Percentiles rank a stretch among this genome's conserved stretches.
These are phyloP conservation scores for Candida nonsorbophila DNA, from an alignment of 805 yeast species.

Conservation along the genomic window DNA sequence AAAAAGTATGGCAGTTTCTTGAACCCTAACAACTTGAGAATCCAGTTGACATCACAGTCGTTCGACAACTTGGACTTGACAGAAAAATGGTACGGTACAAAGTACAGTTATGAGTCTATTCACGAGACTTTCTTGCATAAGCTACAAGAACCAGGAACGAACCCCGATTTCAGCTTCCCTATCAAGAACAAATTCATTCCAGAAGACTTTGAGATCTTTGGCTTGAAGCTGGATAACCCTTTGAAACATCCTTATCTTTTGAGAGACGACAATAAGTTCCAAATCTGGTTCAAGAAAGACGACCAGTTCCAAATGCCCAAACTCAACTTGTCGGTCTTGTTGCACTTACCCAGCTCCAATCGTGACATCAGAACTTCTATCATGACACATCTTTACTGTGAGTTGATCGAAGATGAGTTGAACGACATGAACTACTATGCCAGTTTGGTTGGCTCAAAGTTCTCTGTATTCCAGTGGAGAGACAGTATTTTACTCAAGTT, in stretches of 20 bases:
- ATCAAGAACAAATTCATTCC: conserved; percentile 78
- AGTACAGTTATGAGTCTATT: conserved; percentile 50
- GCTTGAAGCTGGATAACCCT: conserved; percentile 30
- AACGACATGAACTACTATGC: conserved; percentile 82
- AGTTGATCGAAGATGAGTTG: conserved; percentile 69
- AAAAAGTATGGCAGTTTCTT: conserved; percentile 44
- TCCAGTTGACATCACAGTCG: conserved; percentile 48
- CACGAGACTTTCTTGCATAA: conserved; percentile 29
- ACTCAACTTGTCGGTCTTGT: conserved; percentile 59
- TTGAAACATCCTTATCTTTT: conserved; percentile 59
- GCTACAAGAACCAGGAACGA: conserved; percentile 21
- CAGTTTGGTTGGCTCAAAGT: conserved; percentile 67
- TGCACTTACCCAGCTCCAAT: conserved; percentile 61
- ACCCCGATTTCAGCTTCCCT: conserved; percentile 53
- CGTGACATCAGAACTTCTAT: conserved; percentile 56
- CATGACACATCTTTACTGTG: conserved; percentile 57
- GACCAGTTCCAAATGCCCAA: conserved; percentile 87
- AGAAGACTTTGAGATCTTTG: conserved; percentile 58
- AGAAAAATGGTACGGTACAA: conserved; percentile 92
- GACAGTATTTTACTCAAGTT: conserved; percentile 69
- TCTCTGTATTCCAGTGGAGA: conserved; percentile 51
- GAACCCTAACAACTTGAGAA: conserved; percentile 55
- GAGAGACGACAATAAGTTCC: conserved; percentile 42
- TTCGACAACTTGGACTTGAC: conserved; percentile 39
- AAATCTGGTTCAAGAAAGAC: conserved; percentile 86